phyloP scores from a whole-genome alignment of 164 flowering plant species.

The Buxus sempervirens region DNA sequence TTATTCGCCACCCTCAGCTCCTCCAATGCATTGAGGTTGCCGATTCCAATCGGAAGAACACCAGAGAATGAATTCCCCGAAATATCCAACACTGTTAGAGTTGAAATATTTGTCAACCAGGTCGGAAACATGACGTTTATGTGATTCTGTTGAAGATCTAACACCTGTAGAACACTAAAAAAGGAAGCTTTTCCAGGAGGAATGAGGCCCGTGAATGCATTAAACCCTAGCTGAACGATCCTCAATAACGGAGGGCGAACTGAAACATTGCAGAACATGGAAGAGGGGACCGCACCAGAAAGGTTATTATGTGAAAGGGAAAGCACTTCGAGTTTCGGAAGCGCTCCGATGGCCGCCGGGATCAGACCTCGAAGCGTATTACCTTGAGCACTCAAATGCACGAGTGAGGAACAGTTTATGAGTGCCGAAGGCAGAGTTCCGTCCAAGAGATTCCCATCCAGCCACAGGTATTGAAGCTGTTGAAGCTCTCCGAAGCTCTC shows the following conservation, averaged over 20 bases:
- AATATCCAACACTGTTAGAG: slow-evolving; percentile 43
- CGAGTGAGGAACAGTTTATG: slow-evolving; percentile 65
- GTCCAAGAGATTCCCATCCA: slow-evolving; percentile 53
- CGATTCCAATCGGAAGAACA: slow-evolving; percentile 36
- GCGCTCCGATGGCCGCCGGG: slow-evolving; percentile 57
- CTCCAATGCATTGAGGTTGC: slow-evolving; percentile 8
- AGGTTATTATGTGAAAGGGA: slow-evolving; percentile 58
- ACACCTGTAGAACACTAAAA: slow-evolving; percentile 42
- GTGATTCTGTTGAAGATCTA: slow-evolving; percentile 59
- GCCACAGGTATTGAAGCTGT: slow-evolving; percentile 57
- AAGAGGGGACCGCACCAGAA: slow-evolving; percentile 56
- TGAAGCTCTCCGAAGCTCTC: slow-evolving; percentile 58
- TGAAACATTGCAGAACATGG: slow-evolving; percentile 44
- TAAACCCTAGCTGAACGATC: slow-evolving; percentile 58
- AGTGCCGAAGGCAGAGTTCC: slow-evolving; percentile 83
- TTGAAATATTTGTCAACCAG: slow-evolving; percentile 42
- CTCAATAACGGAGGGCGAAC: slow-evolving; percentile 41
- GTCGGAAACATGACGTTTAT: slow-evolving; percentile 54
- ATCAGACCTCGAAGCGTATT: slow-evolving; percentile 57
- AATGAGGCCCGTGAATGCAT: slow-evolving; percentile 54
- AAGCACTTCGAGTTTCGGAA: slow-evolving; percentile 59
- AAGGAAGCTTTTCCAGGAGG: slow-evolving; percentile 30
- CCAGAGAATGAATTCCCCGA: slow-evolving; percentile 52
- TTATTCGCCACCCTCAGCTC: slow-evolving; percentile 31
- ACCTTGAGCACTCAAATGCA: slow-evolving; percentile 63